These are phyloP conservation scores for Neospora caninum DNA, from an alignment of 169 alveolate genomes.

Conservation along the genomic window DNA sequence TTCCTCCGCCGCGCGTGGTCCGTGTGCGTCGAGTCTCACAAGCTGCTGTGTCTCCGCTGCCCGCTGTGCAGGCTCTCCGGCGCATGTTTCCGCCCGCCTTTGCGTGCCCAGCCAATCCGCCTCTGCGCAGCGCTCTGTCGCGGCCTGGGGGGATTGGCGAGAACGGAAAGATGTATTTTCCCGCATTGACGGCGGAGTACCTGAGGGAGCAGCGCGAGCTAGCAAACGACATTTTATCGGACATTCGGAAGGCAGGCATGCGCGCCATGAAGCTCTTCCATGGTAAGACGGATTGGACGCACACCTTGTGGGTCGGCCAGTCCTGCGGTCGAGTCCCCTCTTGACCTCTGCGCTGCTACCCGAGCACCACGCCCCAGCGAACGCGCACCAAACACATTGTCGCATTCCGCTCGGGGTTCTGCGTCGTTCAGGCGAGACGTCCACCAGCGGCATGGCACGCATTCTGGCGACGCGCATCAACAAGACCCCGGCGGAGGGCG, in stretches of 20 bases:
- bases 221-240: neutral
- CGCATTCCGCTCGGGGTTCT: too few species aligned
- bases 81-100: neutral
- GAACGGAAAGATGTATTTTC: neutral
- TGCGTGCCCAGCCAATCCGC: neutral
- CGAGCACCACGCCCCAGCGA: too few species aligned
- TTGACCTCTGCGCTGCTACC: too few species aligned
- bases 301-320: neutral
- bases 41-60: too few species aligned
- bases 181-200: neutral
- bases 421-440: neutral
- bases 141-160: neutral
- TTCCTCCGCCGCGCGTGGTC: too few species aligned
- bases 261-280: neutral
- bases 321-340: too few species aligned
- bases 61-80: neutral
- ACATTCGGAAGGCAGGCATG: neutral
- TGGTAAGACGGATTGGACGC: neutral
- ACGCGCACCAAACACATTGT: too few species aligned
- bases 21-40: too few species aligned
- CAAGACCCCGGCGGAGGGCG: neutral
- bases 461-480: neutral
- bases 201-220: constrained; percentile 2
- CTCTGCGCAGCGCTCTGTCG: neutral
- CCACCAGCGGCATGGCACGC: neutral